Evolutionary conservation across 1,284 basidiomycete species (phyloP), one percentile per base, ranked within the genome.

Genomic region (Puccinia polysora): DNA sequence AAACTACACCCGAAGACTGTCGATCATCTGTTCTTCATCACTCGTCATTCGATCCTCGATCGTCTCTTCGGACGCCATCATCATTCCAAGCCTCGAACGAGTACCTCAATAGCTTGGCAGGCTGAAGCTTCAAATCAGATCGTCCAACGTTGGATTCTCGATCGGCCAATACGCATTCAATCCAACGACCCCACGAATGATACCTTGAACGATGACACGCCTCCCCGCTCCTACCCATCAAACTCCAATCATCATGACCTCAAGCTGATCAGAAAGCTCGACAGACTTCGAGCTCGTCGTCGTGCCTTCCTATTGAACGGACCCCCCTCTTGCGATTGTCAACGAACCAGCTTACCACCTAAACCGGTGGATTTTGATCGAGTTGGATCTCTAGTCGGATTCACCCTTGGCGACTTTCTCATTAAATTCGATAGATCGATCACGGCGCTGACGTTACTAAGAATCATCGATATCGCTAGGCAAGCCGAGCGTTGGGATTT

Each of bases 401-500:
- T 40, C 15, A 45, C 52, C 14, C 52, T 69, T 30, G 38, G 43
- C 28, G 25, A 30, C 0, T 58, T 49, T 32, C 23, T 58, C 10
- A n/a, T 25, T 15, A 34, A 43, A 4, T 28, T 58, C 28, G 1
- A 62, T 4, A 6, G 52, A 12, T 20, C 30, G 0, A 25, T 71
- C 15, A 30, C 38, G 4, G 43, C 32, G 0, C 12, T 62, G 15
- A 62, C 56, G 28, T 25, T 36, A 34, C 32, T 62, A n/a, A 60
- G 68, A 52, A 38, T 71, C 32, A 53, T 71, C 18, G 68, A 71
- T 52, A 45, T 71, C 12, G 18, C 45, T 38, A 30, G 56, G 3
- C 40, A 47, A 5, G 43, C 45, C 28, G 43, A 59, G 10, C 68
- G 68, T 25, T 71, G 68, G 68, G 68, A 62, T 63, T 47, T 71